Conservation (phyloP, 1,284 basidiomycete genomes). For the Pterulicium gracile region DNA sequence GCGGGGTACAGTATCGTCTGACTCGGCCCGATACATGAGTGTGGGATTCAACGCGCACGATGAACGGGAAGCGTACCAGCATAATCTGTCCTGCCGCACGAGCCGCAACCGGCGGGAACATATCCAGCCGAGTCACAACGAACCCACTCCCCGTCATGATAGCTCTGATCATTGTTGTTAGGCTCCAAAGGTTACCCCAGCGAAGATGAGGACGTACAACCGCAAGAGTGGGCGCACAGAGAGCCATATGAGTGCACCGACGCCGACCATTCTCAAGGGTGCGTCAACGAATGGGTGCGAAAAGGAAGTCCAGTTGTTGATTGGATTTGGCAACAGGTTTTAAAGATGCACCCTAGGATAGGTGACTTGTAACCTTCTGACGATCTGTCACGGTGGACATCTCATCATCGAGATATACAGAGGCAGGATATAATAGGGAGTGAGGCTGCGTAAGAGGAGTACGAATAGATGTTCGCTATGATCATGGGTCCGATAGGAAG, state of each 20-base stretch:
- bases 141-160: not conserved
- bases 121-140: slow-evolving; percentile 20
- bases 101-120: slow-evolving; percentile 48
- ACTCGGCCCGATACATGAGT: not conserved
- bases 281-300: too few species aligned
- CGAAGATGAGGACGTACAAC: slow-evolving; percentile 32
- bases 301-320: too few species aligned
- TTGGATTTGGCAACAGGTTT: too few species aligned
- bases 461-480: too few species aligned
- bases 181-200: slow-evolving; percentile 1
- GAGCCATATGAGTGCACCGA: slow-evolving; percentile 41
- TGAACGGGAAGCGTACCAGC: slow-evolving; percentile 29
- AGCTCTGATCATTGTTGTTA: too few species aligned
- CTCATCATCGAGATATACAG: too few species aligned
- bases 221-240: slow-evolving; percentile 49
- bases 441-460: too few species aligned
- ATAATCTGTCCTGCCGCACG: slow-evolving; percentile 48
- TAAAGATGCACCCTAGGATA: too few species aligned
- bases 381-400: too few species aligned
- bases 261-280: slow-evolving; percentile 21
- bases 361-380: too few species aligned
- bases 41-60: not conserved
- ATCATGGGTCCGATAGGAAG: too few species aligned
- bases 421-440: too few species aligned
- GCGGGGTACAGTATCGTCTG: slow-evolving; percentile 61